Percentiles rank a stretch among this genome's conserved stretches.
phyloP scores from a whole-genome alignment of 75 land plant genomes.

The Sequoia sempervirens region DNA sequence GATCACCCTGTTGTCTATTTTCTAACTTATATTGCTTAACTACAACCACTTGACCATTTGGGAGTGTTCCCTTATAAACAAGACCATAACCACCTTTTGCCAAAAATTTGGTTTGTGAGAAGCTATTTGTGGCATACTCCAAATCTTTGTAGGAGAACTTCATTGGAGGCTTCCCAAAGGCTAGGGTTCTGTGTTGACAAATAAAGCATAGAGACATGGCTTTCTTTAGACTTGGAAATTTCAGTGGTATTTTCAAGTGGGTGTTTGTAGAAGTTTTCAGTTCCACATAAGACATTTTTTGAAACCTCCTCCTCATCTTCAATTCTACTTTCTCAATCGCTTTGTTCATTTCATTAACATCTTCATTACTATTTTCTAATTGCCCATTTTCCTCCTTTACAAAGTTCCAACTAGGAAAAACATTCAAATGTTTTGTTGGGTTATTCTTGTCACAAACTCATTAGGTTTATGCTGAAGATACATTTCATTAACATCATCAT shows the following conservation, averaged over 20 bases:
- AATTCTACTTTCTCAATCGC: not conserved
- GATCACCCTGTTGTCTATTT: conserved; percentile 28
- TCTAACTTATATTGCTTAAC: conserved; percentile 40
- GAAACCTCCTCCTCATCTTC: not conserved
- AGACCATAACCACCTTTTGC: conserved; percentile 45
- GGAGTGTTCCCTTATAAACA: conserved; percentile 33
- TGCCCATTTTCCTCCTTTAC: not conserved
- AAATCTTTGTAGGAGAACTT: conserved; percentile 31
- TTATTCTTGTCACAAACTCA: not conserved
- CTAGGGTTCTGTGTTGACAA: conserved; percentile 37
- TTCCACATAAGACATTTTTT: not conserved
- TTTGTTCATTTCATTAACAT: not conserved
- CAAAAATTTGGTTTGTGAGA: conserved; percentile 19
- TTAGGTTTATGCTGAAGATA: no score
- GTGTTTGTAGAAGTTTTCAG: not conserved
- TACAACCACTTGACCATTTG: conserved; percentile 45
- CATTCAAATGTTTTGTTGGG: not conserved
- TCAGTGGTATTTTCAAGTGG: not conserved
- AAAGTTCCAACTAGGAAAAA: not conserved
- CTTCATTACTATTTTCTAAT: not conserved
- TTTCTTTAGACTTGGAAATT: not conserved
- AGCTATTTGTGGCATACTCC: conserved; percentile 29
- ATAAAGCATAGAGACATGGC: conserved; percentile 26
- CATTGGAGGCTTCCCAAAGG: conserved; percentile 41
- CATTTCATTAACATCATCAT: no score